Base-by-base conservation (phyloP, 164 flowering plant species). In the Liriodendron chinense region DNA sequence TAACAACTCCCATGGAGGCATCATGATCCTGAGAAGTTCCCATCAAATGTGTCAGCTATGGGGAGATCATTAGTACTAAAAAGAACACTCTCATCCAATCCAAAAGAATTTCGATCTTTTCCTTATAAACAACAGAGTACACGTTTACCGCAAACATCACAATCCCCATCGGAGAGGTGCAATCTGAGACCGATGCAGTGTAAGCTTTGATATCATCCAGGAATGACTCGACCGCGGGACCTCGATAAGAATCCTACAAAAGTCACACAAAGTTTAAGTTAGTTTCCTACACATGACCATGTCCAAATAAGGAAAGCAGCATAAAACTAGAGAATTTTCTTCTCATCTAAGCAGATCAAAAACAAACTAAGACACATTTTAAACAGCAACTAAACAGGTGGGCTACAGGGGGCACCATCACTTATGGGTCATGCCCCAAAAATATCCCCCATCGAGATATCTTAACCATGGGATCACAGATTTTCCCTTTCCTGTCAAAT, bases 111-210 rank as follows among this genome's bases (percentile, higher is more conserved):
- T 14, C 6, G 7, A 57, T 14, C n/a, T 57, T 14, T 13, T 57
- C 20, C 16, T 57, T 13, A 16, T 10, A 57, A 20, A 20, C 5
- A 13, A 25, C 49, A 77, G 65, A 70, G 43, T 1, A 61, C 18
- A 47, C 65, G 74, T 88, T 82, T 77, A 94, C 96, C 43, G 90
- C 85, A 79, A 89, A 88, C 80, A 94, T 74, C 21, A 92, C 70
- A 50, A 94, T 85, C 47, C 85, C 92, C 13, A 78, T 70, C 0
- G 98, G 96, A 65, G 87, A 81, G 10, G 80, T 74, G 70, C 73
- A 61, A 62, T 83, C 86, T 4, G 96, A 91, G 61, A 86, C 86
- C 71, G 84, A 77, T 25, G 82, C 68, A 2, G 91, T 12, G 65
- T 67, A 89, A 61, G 80, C 78, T 67, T 80, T 83, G 48, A 90